Base-by-base conservation (phyloP, 1,139 yeast genomes). In the Scheffersomyces segobiensis region DNA sequence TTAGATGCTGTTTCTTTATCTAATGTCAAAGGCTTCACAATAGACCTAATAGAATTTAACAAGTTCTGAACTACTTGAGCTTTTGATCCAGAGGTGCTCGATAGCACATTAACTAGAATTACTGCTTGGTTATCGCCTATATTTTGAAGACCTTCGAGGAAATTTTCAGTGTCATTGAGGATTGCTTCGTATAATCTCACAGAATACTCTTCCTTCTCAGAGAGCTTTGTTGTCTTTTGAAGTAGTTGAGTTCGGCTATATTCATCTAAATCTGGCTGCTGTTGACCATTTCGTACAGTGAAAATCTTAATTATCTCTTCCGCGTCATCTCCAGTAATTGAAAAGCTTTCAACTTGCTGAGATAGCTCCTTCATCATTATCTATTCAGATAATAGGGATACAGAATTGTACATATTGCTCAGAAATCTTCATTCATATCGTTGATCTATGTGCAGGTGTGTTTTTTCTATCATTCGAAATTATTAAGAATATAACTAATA, bases 91-190 rank as follows among this genome's bases (percentile, higher is more conserved):
- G 57, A 57, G 2, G 54, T 54, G 4, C 58, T 53, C 21, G 57
- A 58, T 5, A 70, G 53, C 1, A 63, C 42, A 52, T 67, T 70
- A 3, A 66, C 54, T 3, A 69, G 53, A 8, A 69, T 55, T 4
- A 57, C 42, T 0, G 64, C 71, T 21, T 65, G 60, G 7, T 55
- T 19, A 55, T 74, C 78, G 5, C 60, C 63, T 0, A 72, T 19
- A 6, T 55, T 57, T 6, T 62, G 12, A 5, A 72, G 57, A 0
- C 66, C 68, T 46, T 60, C 59, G 5, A 75, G 48, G 52, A 74
- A 70, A 39, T 55, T 57, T 8, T 56, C 63, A 0, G 66, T 61
- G 51, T 72, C 67, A 48, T 68, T 62, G 3, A 67, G 59, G 21
- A 75, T 59, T 1, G 68, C 46, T 19, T 68, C 67, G 49, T 65